Conservation (phyloP, 768 basidiomycete species). For the Lentinula edodes region DNA sequence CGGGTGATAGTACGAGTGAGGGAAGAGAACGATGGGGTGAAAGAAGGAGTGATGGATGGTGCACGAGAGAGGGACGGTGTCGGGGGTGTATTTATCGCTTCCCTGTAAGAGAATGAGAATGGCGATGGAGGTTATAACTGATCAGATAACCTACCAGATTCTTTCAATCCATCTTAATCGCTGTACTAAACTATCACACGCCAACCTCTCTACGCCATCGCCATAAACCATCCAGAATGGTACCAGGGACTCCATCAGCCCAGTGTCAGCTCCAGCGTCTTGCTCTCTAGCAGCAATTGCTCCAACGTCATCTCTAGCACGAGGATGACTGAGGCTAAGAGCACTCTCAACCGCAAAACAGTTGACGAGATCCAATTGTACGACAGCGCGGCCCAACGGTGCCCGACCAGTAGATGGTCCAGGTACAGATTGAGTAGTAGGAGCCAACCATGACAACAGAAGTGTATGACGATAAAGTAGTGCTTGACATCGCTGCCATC, state of each 20-base stretch:
- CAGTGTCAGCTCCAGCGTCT: constrained; percentile 21
- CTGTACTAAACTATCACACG: constrained; percentile 83
- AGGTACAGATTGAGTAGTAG: constrained; percentile 44
- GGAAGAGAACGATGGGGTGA: constrained; percentile 31
- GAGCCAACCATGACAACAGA: constrained; percentile 81
- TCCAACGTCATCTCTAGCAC: constrained; percentile 81
- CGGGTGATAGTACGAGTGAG: constrained; percentile 3
- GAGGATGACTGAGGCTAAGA: constrained; percentile 75
- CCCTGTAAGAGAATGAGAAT: constrained; percentile 41
- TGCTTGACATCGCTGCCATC: constrained; percentile 80
- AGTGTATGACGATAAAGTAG: constrained; percentile 81
- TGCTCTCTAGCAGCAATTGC: constrained; percentile 74
- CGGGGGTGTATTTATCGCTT: constrained; percentile 64
- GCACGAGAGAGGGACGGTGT: constrained; percentile 40
- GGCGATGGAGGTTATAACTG: not conserved
- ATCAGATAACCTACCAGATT: constrained; percentile 60
- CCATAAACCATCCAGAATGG: constrained; percentile 89
- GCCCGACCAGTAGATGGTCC: not conserved
- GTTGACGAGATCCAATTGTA: constrained; percentile 81
- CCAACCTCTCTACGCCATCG: constrained; percentile 85
- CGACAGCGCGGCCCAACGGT: constrained; percentile 61
- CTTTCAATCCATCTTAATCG: constrained; percentile 89
- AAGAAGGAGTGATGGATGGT: constrained; percentile 39
- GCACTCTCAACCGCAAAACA: constrained; percentile 83
- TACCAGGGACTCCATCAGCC: constrained; percentile 68